Percentiles rank a stretch among this genome's conserved stretches.
Evolutionary conservation across 2,329 filamentous ascomycete species (phyloP).

Genomic region (Bipolaris sorokiniana): DNA sequence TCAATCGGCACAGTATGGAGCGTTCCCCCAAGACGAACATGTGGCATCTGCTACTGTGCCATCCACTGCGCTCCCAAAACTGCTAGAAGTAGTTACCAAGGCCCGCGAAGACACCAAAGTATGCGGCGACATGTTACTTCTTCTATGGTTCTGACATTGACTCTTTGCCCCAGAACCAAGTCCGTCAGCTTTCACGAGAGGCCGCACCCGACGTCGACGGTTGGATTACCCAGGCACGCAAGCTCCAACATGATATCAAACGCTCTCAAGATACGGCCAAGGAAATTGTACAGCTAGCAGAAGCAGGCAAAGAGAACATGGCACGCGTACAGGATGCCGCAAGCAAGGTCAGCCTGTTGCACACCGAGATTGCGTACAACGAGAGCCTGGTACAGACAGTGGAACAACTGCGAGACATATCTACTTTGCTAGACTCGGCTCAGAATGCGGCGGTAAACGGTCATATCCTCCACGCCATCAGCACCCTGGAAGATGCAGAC

Average conservation of each 20-base stretch:
- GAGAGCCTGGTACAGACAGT: constrained; percentile 58
- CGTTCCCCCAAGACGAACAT: constrained; percentile 63
- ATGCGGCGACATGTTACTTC: constrained; percentile 1
- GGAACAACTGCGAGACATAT: constrained; percentile 59
- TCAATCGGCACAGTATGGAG: constrained; percentile 64
- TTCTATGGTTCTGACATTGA: constrained; percentile 12
- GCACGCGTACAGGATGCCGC: constrained; percentile 67
- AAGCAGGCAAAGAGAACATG: constrained; percentile 69
- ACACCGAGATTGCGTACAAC: constrained; percentile 66
- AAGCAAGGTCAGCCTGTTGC: constrained; percentile 61
- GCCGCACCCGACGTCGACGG: constrained; percentile 79
- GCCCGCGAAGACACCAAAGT: constrained; percentile 63
- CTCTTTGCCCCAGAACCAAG: constrained; percentile 62
- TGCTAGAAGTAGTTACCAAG: constrained; percentile 59
- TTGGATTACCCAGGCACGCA: constrained; percentile 85
- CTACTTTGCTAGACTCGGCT: constrained; percentile 55
- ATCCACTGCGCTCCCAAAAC: constrained; percentile 55
- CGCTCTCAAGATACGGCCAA: constrained; percentile 78
- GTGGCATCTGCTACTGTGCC: constrained; percentile 61
- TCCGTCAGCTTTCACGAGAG: constrained; percentile 76
- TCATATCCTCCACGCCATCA: constrained; percentile 56
- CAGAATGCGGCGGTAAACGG: constrained; percentile 54
- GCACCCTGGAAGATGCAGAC: constrained; percentile 57
- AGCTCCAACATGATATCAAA: constrained; percentile 83
- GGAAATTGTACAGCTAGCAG: constrained; percentile 79